Evolutionary conservation across 306 rosid genomes (phyloP).

Genomic region (Sindora glabra): DNA sequence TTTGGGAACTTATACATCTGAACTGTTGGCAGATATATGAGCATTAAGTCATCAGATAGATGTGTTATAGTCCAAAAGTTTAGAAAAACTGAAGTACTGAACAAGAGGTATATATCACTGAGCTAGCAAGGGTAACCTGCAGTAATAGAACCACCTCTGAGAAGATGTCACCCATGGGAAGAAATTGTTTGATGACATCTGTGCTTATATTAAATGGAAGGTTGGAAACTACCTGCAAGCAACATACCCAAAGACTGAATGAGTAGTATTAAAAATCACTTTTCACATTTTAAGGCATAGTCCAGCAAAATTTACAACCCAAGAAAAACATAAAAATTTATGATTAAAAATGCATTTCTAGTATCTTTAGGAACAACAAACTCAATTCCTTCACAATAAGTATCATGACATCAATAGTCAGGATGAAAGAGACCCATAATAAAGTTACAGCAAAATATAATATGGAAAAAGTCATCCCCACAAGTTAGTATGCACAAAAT

Average conservation of each 20-base stretch:
- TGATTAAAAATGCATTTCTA: not conserved
- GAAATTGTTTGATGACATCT: conserved; percentile 71
- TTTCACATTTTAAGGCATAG: conserved; percentile 1
- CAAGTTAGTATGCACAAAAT: no score
- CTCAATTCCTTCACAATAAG: not conserved
- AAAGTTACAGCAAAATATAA: not conserved
- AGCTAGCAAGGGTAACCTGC: conserved; percentile 44
- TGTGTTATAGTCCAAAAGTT: no score
- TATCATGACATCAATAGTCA: not conserved
- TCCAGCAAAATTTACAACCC: not conserved
- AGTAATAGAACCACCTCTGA: conserved; percentile 77
- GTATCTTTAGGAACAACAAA: not conserved
- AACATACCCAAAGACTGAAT: conserved; percentile 10
- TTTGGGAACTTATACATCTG: no score
- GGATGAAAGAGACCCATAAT: not conserved
- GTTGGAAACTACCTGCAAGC: conserved; percentile 74
- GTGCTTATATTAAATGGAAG: conserved; percentile 84
- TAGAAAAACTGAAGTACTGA: not conserved
- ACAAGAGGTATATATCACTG: not conserved
- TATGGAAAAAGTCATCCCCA: no score
- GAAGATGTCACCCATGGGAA: conserved; percentile 92
- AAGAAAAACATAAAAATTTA: not conserved
- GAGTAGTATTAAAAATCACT: not conserved
- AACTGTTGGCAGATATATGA: not conserved
- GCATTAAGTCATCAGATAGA: no score